Percentiles rank a stretch among this genome's conserved stretches.
Evolutionary conservation across 2,329 filamentous ascomycete species (phyloP).

Genomic region (Sporothrix brasiliensis): DNA sequence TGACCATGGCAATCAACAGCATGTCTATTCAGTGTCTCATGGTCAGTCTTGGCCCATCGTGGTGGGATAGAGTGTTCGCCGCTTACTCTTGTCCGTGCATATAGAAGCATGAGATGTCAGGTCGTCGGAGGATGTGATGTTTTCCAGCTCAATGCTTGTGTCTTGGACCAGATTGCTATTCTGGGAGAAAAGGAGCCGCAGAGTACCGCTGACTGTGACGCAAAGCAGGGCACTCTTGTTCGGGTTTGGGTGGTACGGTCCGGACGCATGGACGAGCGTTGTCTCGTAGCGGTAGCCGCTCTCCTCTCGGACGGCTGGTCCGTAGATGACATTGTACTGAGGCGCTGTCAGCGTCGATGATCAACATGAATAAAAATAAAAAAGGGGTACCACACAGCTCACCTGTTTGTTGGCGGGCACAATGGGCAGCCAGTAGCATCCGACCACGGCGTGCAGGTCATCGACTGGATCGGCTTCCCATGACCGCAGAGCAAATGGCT

Average conservation of each 20-base stretch:
- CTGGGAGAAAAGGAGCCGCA: slow-evolving; percentile 78
- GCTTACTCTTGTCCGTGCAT: slow-evolving; percentile 71
- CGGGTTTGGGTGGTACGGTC: slow-evolving; percentile 72
- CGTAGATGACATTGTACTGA: slow-evolving; percentile 56
- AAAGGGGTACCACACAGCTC: slow-evolving; percentile 21
- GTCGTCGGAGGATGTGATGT: slow-evolving; percentile 70
- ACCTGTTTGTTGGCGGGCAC: slow-evolving; percentile 52
- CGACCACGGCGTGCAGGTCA: slow-evolving; percentile 76
- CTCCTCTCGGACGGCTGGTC: slow-evolving; percentile 65
- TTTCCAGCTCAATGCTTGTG: slow-evolving; percentile 72
- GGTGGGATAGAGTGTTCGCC: too few relatives aligned
- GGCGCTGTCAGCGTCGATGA: neutral
- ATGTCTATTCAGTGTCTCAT: slow-evolving; percentile 38
- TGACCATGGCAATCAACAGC: slow-evolving; percentile 68
- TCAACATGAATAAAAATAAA: neutral
- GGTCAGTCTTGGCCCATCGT: neutral
- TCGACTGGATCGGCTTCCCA: slow-evolving; percentile 70
- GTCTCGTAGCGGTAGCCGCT: slow-evolving; percentile 70
- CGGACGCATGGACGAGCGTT: slow-evolving; percentile 65
- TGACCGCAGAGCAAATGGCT: slow-evolving; percentile 63
- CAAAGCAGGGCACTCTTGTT: slow-evolving; percentile 74
- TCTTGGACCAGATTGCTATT: slow-evolving; percentile 73
- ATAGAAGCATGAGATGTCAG: slow-evolving; percentile 79
- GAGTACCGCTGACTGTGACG: slow-evolving; percentile 71
- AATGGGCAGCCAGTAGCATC: slow-evolving; percentile 81